Evolutionary conservation across 768 basidiomycete genomes (phyloP), one percentile per base, ranked within the genome.

Genomic region (Leucogyrophana mollusca): DNA sequence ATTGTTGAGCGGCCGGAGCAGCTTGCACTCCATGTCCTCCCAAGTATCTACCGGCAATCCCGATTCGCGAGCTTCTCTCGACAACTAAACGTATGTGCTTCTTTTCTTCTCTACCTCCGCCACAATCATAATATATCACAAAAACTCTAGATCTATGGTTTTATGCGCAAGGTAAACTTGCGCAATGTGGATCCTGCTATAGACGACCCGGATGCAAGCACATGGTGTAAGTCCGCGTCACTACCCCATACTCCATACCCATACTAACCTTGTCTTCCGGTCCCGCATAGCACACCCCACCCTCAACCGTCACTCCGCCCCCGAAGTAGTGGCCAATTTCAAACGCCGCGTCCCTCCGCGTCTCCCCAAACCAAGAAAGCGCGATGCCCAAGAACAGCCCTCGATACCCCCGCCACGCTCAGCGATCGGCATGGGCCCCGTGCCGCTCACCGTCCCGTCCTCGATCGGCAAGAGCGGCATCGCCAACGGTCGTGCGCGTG

Each of bases 161-260:
- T 94, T 76, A 94, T 94, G 90, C 91, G 93, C 70, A 94, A 95
- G 69, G 90, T 95, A 64, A 94, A 94, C 74, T 77, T 94, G 57
- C 87, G 90, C 65, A 93, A 94, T 71, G 87, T 94, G 66, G 92
- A 94, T 74, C 89, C 90, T 52, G 90, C 89, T 52, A 94, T 94
- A 56, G 88, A 90, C 70, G 93, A 95, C 71, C 92, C 92, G 52
- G 93, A 96, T 72, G 93, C 92, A 11, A 93, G 90, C 67, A 94
- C 92, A 52, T 96, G 93, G 93, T 94, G 92, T 94, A 74, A 65
- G 92, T 81, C 21, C 49, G 21, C 43, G 21, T 49, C 50, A 40
- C 51, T 43, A 46, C 51, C 54, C 55, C 49, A 27, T 52, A 36
- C 30, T 50, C 39, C 18, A 50, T 37, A 48, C 43, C 44, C 17